A percentile compares a stretch with the other conserved stretches of the same genome.
These are phyloP conservation scores for Mycena venus DNA, from an alignment of 768 basidiomycete genomes.

Conservation along the genomic window DNA sequence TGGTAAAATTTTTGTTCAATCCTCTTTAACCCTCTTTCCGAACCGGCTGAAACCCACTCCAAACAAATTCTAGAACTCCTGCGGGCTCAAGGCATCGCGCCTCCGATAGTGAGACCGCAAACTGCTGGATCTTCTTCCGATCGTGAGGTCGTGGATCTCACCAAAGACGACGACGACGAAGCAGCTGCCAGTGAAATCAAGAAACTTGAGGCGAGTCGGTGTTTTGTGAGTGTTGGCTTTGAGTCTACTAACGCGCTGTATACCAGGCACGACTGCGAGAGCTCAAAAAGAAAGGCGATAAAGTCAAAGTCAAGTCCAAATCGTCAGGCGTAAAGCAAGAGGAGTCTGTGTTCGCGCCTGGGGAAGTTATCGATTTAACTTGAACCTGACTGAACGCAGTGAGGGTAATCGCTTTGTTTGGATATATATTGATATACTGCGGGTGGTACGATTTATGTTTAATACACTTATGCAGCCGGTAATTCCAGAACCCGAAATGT, in stretches of 20 bases:
- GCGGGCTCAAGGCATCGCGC: constrained; percentile 17
- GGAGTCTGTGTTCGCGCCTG: not conserved
- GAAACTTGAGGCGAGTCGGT: constrained; percentile 10
- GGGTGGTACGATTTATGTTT: no score
- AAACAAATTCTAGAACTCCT: not conserved
- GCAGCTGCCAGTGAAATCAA: constrained; percentile 1
- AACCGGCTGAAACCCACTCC: not conserved
- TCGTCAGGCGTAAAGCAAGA: not conserved
- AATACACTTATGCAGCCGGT: no score
- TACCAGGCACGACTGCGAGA: not conserved
- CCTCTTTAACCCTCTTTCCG: no score
- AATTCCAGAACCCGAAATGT: no score
- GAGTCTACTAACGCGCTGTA: no score
- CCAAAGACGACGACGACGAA: not conserved
- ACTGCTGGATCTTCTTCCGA: not conserved
- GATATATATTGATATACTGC: no score
- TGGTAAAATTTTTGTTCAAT: not conserved
- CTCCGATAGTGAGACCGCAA: not conserved
- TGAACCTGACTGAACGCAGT: no score
- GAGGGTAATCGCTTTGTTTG: no score
- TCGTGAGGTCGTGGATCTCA: constrained; percentile 7
- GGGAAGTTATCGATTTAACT: constrained; percentile 12
- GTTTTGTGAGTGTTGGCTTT: not conserved
- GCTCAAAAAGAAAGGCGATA: not conserved
- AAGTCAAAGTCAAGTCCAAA: not conserved